Evolutionary conservation across 768 basidiomycete species (phyloP).

Genomic region (Suillus variegatus): DNA sequence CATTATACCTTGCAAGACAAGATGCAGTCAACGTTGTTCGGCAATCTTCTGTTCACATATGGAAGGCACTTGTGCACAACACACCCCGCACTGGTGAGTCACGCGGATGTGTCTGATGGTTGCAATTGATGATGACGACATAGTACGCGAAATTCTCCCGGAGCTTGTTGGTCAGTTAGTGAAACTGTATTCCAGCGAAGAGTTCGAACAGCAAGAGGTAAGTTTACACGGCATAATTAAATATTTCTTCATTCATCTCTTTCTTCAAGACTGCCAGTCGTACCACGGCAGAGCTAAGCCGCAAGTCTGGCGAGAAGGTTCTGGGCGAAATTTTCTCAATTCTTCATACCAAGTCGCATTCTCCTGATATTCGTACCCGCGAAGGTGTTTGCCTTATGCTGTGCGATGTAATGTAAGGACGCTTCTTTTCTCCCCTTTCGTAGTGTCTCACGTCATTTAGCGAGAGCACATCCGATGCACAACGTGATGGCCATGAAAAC

Average conservation of each 20-base stretch:
- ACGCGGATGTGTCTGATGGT: background rate
- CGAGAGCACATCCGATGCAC: slow-evolving; percentile 79
- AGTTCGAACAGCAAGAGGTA: slow-evolving; percentile 90
- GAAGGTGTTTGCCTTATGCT: slow-evolving; percentile 90
- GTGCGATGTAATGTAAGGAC: slow-evolving; percentile 80
- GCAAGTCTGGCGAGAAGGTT: slow-evolving; percentile 94
- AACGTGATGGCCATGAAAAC: slow-evolving; percentile 86
- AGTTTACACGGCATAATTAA: slow-evolving; percentile 4
- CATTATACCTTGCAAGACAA: slow-evolving; percentile 90
- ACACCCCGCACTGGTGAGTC: slow-evolving; percentile 82
- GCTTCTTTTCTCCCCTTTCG: background rate
- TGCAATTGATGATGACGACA: slow-evolving; percentile 12
- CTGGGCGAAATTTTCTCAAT: slow-evolving; percentile 82
- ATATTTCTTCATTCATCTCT: slow-evolving; percentile 11
- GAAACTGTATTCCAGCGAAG: slow-evolving; percentile 72
- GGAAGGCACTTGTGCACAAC: slow-evolving; percentile 97
- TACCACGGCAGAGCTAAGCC: slow-evolving; percentile 85
- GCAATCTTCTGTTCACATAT: slow-evolving; percentile 91
- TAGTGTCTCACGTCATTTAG: slow-evolving; percentile 38
- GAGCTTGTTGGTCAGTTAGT: slow-evolving; percentile 81
- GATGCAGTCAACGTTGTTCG: slow-evolving; percentile 89
- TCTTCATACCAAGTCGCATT: slow-evolving; percentile 64
- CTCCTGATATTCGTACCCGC: slow-evolving; percentile 61
- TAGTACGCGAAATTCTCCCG: slow-evolving; percentile 88
- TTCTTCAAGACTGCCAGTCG: slow-evolving; percentile 79